phyloP scores from a whole-genome alignment of 1,284 basidiomycete species.

The Pholiota adiposa region DNA sequence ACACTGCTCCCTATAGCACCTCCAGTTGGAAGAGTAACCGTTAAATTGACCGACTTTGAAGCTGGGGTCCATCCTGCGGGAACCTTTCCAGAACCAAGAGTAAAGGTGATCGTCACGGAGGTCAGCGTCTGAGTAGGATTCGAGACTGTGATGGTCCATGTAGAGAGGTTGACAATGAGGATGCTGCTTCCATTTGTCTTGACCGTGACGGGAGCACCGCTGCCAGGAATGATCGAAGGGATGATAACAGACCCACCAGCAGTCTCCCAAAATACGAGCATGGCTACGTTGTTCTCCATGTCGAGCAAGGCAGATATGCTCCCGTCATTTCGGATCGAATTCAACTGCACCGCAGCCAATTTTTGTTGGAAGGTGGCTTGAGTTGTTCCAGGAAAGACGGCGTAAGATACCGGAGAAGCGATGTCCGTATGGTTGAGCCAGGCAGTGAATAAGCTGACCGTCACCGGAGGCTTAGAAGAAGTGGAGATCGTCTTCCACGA shows the following conservation, averaged over 20 bases:
- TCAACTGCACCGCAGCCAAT: conserved; percentile 25
- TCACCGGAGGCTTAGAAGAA: conserved; percentile 48
- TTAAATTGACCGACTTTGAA: conserved; percentile 19
- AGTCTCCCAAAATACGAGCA: conserved; percentile 27
- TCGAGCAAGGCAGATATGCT: conserved; percentile 40
- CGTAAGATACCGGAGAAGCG: conserved; percentile 47
- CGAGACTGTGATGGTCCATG: conserved; percentile 23
- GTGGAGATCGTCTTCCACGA: conserved; percentile 65
- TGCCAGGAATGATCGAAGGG: conserved; percentile 13
- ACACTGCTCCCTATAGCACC: conserved; percentile 45
- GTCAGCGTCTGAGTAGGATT: conserved; percentile 31
- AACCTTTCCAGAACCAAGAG: conserved; percentile 27
- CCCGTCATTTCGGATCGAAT: conserved; percentile 44
- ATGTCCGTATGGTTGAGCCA: conserved; percentile 50
- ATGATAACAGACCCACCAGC: conserved; percentile 25
- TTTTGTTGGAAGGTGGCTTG: conserved; percentile 35
- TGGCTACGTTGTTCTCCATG: conserved; percentile 18
- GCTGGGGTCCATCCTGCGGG: conserved; percentile 32
- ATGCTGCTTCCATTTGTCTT: conserved; percentile 19
- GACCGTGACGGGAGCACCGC: conserved; percentile 21
- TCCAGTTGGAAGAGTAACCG: conserved; percentile 27
- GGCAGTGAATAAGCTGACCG: conserved; percentile 60
- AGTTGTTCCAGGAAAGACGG: conserved; percentile 52
- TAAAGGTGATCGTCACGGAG: conserved; percentile 31
- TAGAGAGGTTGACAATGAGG: conserved; percentile 26